Evolutionary conservation across 805 yeast genomes (phyloP).

Genomic region (Cyberlindnera samutprakarnensis): DNA sequence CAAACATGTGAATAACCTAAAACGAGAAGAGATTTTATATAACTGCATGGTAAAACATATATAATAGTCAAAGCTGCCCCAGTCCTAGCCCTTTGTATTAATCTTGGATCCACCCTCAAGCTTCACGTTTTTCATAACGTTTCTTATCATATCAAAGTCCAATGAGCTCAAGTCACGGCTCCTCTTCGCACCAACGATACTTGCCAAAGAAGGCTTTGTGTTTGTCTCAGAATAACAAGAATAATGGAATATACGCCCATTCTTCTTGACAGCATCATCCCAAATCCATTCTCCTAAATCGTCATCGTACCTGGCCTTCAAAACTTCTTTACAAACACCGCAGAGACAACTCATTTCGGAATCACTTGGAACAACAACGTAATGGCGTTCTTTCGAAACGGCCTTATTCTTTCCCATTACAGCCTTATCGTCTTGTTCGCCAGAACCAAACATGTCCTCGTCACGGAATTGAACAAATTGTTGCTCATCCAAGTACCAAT

Average conservation of each 20-base stretch:
- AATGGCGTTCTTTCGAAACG: constrained; percentile 16
- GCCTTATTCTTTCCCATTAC: constrained; percentile 5
- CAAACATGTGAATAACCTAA: no score
- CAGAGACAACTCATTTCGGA: constrained; percentile 49
- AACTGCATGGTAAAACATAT: no score
- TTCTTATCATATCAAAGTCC: constrained; percentile 12
- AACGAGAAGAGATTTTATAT: no score
- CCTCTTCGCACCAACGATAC: constrained; percentile 7
- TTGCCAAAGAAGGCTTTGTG: constrained; percentile 3
- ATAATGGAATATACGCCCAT: constrained; percentile 53
- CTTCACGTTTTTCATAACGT: constrained; percentile 14
- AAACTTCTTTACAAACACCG: constrained; percentile 62
- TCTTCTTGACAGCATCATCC: constrained; percentile 52
- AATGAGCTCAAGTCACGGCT: constrained; percentile 5
- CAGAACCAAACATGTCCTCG: constrained; percentile 34
- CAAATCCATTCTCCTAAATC: constrained; percentile 78
- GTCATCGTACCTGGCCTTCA: constrained; percentile 62
- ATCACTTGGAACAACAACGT: constrained; percentile 18
- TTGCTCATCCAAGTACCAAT: constrained; percentile 70
- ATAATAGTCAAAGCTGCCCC: no score
- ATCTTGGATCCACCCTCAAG: constrained; percentile 1
- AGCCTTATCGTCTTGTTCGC: constrained; percentile 8
- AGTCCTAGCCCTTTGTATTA: no score
- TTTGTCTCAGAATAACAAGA: constrained; percentile 59
- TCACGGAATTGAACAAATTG: constrained; percentile 75